Evolutionary conservation across 73 alveolate species (phyloP), one percentile per base, ranked within the genome.

Genomic region (Stentor roeselii): DNA sequence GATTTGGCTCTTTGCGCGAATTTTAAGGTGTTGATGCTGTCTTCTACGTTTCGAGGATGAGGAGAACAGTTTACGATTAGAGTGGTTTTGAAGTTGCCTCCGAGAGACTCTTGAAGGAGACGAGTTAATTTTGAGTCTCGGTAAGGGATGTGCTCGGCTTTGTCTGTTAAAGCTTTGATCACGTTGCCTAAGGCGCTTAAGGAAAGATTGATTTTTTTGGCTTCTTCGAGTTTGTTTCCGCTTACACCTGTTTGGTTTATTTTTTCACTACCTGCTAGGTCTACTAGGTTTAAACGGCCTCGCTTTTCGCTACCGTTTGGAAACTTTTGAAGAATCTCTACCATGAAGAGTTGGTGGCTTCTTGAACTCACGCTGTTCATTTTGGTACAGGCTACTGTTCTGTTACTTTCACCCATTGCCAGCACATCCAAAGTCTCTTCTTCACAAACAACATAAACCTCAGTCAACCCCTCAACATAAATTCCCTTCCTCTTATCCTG

Each of bases 1-100:
- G 86, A 80, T 85, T 91, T 91, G 0, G 99, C 99, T 78, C 98
- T 92, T 75, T 95, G 94, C n/a, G 99, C 99, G 84, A 95, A 95
- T 83, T 95, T 94, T 4, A 95, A 78, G 3, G 99, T 93, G 75
- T 88, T 85, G 32, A 95, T 87, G 40, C 97, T 85, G 82, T 95
- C 99, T 80, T 95, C 99, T 34, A 84, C 59, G 77, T 92, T 89
- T 34, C 95, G 88, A 0, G 92, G 83, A 21, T 84, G 60, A 15
- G 99, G 99, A 6, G 98, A 88, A 37, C 93, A 88, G 15, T 96
- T 92, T 3, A 96, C 99, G 30, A 95, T 80, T 39, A 95, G 87
- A 74, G 84, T 83, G 3, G 98, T 95, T 83, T 75, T 86, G 67
- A 95, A 84, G 76, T 95, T 95, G 3, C 99, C 99, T 11, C 96